These are phyloP conservation scores for Lasiodiplodia sp. DNA, from an alignment of 2,329 filamentous ascomycete species.

Conservation along the genomic window DNA sequence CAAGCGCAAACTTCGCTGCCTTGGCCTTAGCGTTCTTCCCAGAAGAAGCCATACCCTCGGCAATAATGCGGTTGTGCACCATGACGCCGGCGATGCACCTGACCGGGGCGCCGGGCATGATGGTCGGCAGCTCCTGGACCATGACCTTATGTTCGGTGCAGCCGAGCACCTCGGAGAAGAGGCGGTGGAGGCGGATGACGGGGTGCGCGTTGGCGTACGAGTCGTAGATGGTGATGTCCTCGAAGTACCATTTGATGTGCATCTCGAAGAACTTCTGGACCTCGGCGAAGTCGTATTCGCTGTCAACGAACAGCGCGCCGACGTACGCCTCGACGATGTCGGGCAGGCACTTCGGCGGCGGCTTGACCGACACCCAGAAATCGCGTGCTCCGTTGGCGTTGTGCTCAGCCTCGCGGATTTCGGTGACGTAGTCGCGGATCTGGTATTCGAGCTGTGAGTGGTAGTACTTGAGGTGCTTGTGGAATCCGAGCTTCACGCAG, in stretches of 20 bases:
- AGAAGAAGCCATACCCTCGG: slow-evolving; percentile 67
- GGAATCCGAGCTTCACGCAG: slow-evolving; percentile 78
- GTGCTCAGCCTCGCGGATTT: slow-evolving; percentile 63
- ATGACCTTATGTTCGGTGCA: slow-evolving; percentile 66
- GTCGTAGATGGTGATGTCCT: slow-evolving; percentile 87
- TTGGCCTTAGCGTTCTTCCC: slow-evolving; percentile 76
- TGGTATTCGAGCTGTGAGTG: slow-evolving; percentile 59
- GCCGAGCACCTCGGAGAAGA: slow-evolving; percentile 68
- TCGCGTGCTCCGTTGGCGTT: slow-evolving; percentile 39
- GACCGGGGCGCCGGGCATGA: slow-evolving; percentile 53
- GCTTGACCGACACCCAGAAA: slow-evolving; percentile 56
- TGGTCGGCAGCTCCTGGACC: slow-evolving; percentile 47
- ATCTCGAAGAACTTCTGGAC: slow-evolving; percentile 80
- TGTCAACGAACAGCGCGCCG: slow-evolving; percentile 91
- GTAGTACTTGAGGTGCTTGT: slow-evolving; percentile 70
- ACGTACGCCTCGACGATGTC: slow-evolving; percentile 91
- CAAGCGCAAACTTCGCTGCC: slow-evolving; percentile 67
- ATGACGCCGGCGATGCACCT: slow-evolving; percentile 74
- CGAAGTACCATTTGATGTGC: slow-evolving; percentile 79
- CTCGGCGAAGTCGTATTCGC: slow-evolving; percentile 75
- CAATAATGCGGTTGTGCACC: slow-evolving; percentile 75
- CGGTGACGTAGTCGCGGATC: slow-evolving; percentile 62
- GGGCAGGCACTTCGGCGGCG: slow-evolving; percentile 78
- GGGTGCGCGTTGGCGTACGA: slow-evolving; percentile 87
- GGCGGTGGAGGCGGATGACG: slow-evolving; percentile 71